These are phyloP conservation scores for Cladorrhinum sp. DNA, from an alignment of 2,329 filamentous ascomycete genomes.

Conservation along the genomic window DNA sequence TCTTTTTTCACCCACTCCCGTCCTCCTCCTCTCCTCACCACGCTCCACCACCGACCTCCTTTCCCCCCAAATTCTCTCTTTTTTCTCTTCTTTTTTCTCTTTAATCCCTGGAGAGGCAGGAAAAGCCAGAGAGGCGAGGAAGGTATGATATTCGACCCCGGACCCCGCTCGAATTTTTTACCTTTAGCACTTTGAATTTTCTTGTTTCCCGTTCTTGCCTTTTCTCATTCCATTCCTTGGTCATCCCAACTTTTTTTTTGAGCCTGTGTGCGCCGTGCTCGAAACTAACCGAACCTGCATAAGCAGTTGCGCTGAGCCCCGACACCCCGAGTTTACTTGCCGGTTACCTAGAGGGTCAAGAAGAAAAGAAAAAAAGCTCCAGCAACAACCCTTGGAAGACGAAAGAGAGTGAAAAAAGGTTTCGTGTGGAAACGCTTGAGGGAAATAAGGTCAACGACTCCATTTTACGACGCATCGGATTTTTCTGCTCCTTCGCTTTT, in stretches of 20 bases:
- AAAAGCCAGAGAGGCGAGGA: slow-evolving; percentile 32
- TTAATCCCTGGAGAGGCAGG: slow-evolving; percentile 24
- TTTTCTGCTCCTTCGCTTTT: slow-evolving; percentile 1
- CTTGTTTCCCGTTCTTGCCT: slow-evolving; percentile 1
- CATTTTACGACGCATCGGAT: neutral
- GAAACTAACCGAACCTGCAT: slow-evolving; percentile 21
- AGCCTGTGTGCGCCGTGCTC: slow-evolving; percentile 8
- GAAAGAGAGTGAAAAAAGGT: neutral
- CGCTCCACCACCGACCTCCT: slow-evolving; percentile 29
- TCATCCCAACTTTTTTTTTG: slow-evolving; percentile 16
- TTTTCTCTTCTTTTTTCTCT: slow-evolving; percentile 20
- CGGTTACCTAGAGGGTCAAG: slow-evolving; percentile 11
- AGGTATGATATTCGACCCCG: slow-evolving; percentile 28
- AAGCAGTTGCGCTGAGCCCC: slow-evolving; percentile 20
- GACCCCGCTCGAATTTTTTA: slow-evolving; percentile 15
- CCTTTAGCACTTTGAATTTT: slow-evolving; percentile 2
- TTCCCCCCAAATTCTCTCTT: slow-evolving; percentile 33
- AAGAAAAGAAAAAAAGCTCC: too few relatives aligned
- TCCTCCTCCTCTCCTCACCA: slow-evolving; percentile 35
- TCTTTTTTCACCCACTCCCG: slow-evolving; percentile 35
- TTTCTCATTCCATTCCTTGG: slow-evolving; percentile 5
- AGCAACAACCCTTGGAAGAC: neutral
- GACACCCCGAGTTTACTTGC: slow-evolving; percentile 12
- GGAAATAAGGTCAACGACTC: neutral
- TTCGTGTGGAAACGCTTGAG: slow-evolving; percentile 1